Percentiles rank a stretch among this genome's conserved stretches.
Conservation (phyloP, 2,329 filamentous ascomycete genomes). For the Plenodomus lindquistii region DNA sequence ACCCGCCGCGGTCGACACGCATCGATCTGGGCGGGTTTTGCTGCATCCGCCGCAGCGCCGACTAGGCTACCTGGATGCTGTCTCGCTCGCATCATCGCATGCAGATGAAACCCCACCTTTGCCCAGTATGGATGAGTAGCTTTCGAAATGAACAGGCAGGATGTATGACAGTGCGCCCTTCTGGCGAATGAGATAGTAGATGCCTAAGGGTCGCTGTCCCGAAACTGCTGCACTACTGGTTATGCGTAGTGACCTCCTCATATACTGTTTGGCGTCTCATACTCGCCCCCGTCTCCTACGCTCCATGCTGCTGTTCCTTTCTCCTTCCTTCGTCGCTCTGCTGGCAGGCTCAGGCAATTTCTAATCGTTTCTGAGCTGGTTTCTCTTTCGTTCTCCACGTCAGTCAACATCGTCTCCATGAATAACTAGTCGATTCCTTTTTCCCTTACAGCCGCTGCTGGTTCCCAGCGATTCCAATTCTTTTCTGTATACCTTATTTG, state of each 20-base stretch:
- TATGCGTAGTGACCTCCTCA: slow-evolving; percentile 38
- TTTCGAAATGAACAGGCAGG: slow-evolving; percentile 30
- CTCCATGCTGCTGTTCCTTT: slow-evolving; percentile 45
- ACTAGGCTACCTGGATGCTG: slow-evolving; percentile 27
- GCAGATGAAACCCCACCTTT: slow-evolving; percentile 43
- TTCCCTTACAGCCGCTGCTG: slow-evolving; percentile 45
- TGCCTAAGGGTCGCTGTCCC: slow-evolving; percentile 45
- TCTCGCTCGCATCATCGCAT: slow-evolving; percentile 40
- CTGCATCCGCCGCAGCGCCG: slow-evolving; percentile 40
- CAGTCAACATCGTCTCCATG: slow-evolving; percentile 41
- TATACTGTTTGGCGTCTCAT: slow-evolving; percentile 48
- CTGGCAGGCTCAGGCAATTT: slow-evolving; percentile 46
- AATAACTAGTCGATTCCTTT: slow-evolving; percentile 36
- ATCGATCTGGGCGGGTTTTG: slow-evolving; percentile 35
- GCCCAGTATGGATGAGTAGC: slow-evolving; percentile 33
- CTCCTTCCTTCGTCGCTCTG: slow-evolving; percentile 41
- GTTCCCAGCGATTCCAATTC: slow-evolving; percentile 42
- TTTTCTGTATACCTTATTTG: slow-evolving; percentile 33
- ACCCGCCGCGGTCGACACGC: slow-evolving; percentile 22
- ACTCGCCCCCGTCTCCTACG: slow-evolving; percentile 39
- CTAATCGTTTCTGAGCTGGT: slow-evolving; percentile 42
- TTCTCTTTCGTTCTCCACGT: slow-evolving; percentile 38
- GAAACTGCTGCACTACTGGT: slow-evolving; percentile 43
- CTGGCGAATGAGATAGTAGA: slow-evolving; percentile 38
- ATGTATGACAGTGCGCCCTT: slow-evolving; percentile 34